Evolutionary conservation across 345 rosid species (phyloP), one percentile per base, ranked within the genome.

Genomic region (Gossypium ekmanianum): DNA sequence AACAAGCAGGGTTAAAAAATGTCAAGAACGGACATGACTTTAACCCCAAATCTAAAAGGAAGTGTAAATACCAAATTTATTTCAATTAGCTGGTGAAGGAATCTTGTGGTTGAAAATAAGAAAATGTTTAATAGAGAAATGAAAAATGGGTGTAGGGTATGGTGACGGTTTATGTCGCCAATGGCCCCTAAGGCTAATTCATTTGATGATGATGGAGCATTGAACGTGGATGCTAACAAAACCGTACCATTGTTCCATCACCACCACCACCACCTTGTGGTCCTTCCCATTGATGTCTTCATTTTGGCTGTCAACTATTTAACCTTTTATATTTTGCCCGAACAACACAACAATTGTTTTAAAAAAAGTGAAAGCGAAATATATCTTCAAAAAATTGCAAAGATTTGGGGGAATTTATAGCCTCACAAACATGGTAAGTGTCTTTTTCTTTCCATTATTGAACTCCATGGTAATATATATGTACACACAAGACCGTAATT

Each of bases 391-490:
- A 59, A 22, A 24, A 11, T 59, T 24, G 39, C 82, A 75, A 0
- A 51, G 76, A 73, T 76, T 76, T 79, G 66, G 79, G 59, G 59
- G 9, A 7, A 66, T 81, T 81, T 76, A 77, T 75, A 83, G 87
- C 94, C 90, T 83, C 90, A 83, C 79, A 84, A 84, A 79, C 74
- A 56, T 68, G 80, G 43, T 61, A 66, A 1, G 29, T 57, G 7
- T 56, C 5, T 9, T 20, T 20, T 9, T 20, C 27, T 22, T 57
- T 57, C 27, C 52, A 48, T 48, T 11, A 48, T 48, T 20, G 6
- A 57, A 57, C 61, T 20, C 5, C 41, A 5, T 34, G 41, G 41
- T 34, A 34, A 34, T 34, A 34, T 34, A 34, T 34, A 34, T 34
- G 1, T 5, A 34, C 7, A 34, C 41, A 34, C 41, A 4, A 0